Evolutionary conservation across 2,329 filamentous ascomycete genomes (phyloP).

Genomic region (Epichloe hybrida): DNA sequence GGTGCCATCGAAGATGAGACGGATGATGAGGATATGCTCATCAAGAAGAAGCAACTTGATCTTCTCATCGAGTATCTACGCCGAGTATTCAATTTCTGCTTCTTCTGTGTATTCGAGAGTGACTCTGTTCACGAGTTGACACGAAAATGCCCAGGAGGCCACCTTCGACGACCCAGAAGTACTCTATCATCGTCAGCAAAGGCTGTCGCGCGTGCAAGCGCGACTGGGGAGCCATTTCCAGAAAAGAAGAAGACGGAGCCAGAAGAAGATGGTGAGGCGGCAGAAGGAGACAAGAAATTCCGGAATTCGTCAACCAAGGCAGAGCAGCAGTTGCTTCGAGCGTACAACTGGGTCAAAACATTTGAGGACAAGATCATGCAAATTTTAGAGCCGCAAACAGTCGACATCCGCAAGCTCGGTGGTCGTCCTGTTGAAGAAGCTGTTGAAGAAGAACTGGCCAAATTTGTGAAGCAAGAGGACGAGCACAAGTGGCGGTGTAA

Average conservation of each 20-base stretch:
- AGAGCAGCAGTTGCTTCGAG: constrained; percentile 83
- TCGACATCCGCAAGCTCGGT: constrained; percentile 80
- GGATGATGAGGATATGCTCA: constrained; percentile 78
- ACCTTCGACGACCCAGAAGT: constrained; percentile 78
- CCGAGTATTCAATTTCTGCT: constrained; percentile 96
- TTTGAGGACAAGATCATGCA: constrained; percentile 95
- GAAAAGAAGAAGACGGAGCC: constrained; percentile 62
- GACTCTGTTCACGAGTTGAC: constrained; percentile 94
- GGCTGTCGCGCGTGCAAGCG: constrained; percentile 73
- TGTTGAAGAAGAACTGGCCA: constrained; percentile 69
- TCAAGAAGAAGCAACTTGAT: constrained; percentile 95
- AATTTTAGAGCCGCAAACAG: constrained; percentile 77
- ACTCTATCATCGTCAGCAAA: constrained; percentile 75
- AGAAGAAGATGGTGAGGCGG: constrained; percentile 40
- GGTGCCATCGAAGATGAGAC: constrained; percentile 71
- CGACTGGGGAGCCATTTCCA: constrained; percentile 69
- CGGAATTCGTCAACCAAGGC: constrained; percentile 58
- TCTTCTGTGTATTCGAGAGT: constrained; percentile 98
- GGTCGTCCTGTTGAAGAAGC: constrained; percentile 79
- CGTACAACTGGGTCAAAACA: constrained; percentile 97
- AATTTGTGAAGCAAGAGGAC: constrained; percentile 93
- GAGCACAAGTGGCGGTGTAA: constrained; percentile 95
- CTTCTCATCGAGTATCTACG: constrained; percentile 92
- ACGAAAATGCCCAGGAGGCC: constrained; percentile 92
- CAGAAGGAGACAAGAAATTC: constrained; percentile 56